These are phyloP conservation scores for Rheum nobile DNA, from an alignment of 148 eudicot genomes.

Conservation along the genomic window DNA sequence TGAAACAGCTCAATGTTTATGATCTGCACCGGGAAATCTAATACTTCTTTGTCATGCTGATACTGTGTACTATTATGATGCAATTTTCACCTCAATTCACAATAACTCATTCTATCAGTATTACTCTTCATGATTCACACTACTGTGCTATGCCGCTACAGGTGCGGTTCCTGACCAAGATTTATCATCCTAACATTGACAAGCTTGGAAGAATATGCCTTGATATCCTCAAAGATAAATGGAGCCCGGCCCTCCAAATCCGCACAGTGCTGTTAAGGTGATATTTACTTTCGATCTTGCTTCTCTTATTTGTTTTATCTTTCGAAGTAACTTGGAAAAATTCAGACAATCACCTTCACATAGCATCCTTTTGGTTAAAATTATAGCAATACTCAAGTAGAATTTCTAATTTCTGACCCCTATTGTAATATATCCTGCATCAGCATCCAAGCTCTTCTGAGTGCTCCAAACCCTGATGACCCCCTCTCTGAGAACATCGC, in stretches of 20 bases:
- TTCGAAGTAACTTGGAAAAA: too few species aligned
- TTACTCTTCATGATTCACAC: too few species aligned
- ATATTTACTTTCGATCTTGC: not conserved
- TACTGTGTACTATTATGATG: too few species aligned
- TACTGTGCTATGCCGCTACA: too few species aligned
- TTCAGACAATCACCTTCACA: not conserved
- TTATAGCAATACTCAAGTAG: not conserved
- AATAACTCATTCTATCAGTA: too few species aligned
- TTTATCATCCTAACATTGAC: constrained; percentile 67
- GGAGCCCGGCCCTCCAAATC: constrained; percentile 12
- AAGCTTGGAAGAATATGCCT: constrained; percentile 19
- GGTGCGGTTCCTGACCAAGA: constrained; percentile 69
- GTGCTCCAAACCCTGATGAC: constrained; percentile 14
- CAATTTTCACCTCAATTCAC: too few species aligned
- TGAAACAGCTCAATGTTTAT: too few species aligned
- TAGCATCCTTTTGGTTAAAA: not conserved
- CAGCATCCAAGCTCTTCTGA: constrained; percentile 11
- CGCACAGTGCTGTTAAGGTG: constrained; percentile 10
- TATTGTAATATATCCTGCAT: not conserved
- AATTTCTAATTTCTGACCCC: not conserved
- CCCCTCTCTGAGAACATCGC: constrained; percentile 12
- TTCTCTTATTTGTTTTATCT: too few species aligned
- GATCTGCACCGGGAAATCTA: too few species aligned
- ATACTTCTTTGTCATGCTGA: too few species aligned
- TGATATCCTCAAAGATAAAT: constrained; percentile 11